Evolutionary conservation across 1,284 basidiomycete species (phyloP).

Genomic region (Amylostereum chailletii): DNA sequence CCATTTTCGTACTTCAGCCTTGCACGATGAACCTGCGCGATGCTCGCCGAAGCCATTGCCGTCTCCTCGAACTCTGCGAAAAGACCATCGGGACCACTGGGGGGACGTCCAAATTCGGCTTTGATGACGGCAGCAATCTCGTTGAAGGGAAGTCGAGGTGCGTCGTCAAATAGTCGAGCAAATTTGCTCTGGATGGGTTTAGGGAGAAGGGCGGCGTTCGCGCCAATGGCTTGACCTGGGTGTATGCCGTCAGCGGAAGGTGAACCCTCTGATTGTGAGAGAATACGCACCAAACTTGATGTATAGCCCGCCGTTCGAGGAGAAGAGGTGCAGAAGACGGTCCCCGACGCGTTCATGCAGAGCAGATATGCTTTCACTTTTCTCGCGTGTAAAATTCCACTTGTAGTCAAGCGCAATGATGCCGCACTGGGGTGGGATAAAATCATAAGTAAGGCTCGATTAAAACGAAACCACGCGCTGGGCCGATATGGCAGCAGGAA

Average conservation of each 20-base stretch:
- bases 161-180: constrained; percentile 75
- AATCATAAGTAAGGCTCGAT: background rate
- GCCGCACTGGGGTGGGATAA: constrained; percentile 35
- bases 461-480: background rate
- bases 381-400: constrained; percentile 65
- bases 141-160: constrained; percentile 72
- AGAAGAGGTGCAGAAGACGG: constrained; percentile 69
- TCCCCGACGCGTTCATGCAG: constrained; percentile 78
- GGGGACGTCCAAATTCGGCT: constrained; percentile 60
- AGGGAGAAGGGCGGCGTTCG: constrained; percentile 79
- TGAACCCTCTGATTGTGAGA: background rate
- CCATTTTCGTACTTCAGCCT: constrained; percentile 42
- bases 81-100: constrained; percentile 57
- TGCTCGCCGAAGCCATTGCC: constrained; percentile 78
- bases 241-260: background rate
- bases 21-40: constrained; percentile 85
- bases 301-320: constrained; percentile 78
- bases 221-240: constrained; percentile 67
- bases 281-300: constrained; percentile 71
- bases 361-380: constrained; percentile 62
- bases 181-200: constrained; percentile 78
- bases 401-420: constrained; percentile 75
- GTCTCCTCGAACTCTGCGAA: constrained; percentile 71
- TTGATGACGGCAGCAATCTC: constrained; percentile 64
- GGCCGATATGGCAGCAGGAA: background rate